Base-by-base conservation (phyloP, 139 green algal genomes). In the Protoeuglena noctilucae region DNA sequence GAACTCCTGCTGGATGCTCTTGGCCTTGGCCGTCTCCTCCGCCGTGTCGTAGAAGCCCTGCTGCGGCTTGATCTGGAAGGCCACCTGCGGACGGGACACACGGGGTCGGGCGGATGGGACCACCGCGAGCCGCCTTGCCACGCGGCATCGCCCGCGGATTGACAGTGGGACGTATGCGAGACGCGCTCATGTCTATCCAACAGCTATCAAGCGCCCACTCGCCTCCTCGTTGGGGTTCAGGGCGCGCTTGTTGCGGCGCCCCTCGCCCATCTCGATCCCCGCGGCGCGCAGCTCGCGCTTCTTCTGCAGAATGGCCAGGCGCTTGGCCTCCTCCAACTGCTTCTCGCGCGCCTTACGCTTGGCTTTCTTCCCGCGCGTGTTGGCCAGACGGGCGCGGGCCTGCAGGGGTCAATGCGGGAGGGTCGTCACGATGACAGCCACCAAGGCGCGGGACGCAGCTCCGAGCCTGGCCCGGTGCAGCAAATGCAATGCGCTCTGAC, bases 311-410 rank as follows among this genome's bases (percentile, higher is more conserved):
- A 64, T 62, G 0, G 92, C 92, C 57, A 99, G 73, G 2, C 92
- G 68, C 22, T 87, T 69, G 1, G 92, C 92, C 71, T 99, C 92
- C 70, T 99, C 92, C 46, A 99, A 77, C 75, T 93, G 74, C 69
- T 93, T 91, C 70, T 99, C 92, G 14, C 92, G 68, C 28, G 87
- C 86, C 69, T 97, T 97, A 39, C 92, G 75, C 78, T 99, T 99
- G 28, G 92, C 92, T 64, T 99, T 99, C 73, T 99, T 99, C 58
- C 92, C 92, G 40, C 87, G 70, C 26, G 92, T 99, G 74, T 99
- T 99, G 16, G 92, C 92, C 56, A 99, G 71, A 23, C 92, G 74
- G 18, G 92, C 92, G 1, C 92, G 66, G 2, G 92, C 92, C n/a
- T n/a, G n/a, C n/a, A n/a, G n/a, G n/a, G n/a, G n/a, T n/a, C n/a